Percentiles rank a stretch among this genome's conserved stretches.
Evolutionary conservation across 192 early-diverging fungal genomes (phyloP).

Genomic region (Phycomyces blakesleeanus): DNA sequence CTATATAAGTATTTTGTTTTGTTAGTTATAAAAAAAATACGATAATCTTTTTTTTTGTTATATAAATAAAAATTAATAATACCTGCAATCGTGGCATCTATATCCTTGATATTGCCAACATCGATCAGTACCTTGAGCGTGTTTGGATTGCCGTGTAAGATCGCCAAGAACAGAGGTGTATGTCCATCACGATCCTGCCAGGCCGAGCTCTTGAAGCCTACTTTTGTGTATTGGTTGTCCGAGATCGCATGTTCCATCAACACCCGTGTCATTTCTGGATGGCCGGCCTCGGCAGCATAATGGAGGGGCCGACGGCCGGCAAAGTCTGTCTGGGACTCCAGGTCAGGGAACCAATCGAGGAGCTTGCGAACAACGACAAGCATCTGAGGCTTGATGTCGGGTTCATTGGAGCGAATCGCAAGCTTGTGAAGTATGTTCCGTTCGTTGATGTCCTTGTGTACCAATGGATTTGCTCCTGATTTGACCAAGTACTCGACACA

Average conservation of each 20-base stretch:
- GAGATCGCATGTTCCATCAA: conserved; percentile 45
- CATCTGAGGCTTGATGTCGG: no score
- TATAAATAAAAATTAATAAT: no score
- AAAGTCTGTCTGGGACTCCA: conserved; percentile 45
- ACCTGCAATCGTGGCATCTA: conserved; percentile 30
- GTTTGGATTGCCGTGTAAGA: conserved; percentile 46
- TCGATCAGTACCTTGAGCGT: conserved; percentile 50
- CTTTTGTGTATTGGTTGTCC: conserved; percentile 29
- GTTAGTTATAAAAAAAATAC: no score
- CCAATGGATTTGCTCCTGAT: conserved; percentile 23
- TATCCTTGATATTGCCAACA: conserved; percentile 45
- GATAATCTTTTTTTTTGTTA: no score
- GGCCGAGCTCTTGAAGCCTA: conserved; percentile 34
- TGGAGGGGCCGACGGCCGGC: conserved; percentile 59
- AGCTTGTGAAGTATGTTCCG: conserved; percentile 57
- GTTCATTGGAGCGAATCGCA: conserved; percentile 28
- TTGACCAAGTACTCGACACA: conserved; percentile 39
- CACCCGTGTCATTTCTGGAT: conserved; percentile 37
- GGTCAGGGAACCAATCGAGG: conserved; percentile 7
- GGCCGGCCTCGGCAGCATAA: conserved; percentile 55
- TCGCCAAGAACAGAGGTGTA: conserved; percentile 61
- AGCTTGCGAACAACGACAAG: conserved; percentile 11
- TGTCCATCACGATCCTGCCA: conserved; percentile 70
- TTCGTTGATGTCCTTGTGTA: conserved; percentile 53
- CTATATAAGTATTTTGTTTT: not conserved